These are phyloP conservation scores for Wallacemonas sp. DNA, from an alignment of 208 protist species.

Conservation along the genomic window DNA sequence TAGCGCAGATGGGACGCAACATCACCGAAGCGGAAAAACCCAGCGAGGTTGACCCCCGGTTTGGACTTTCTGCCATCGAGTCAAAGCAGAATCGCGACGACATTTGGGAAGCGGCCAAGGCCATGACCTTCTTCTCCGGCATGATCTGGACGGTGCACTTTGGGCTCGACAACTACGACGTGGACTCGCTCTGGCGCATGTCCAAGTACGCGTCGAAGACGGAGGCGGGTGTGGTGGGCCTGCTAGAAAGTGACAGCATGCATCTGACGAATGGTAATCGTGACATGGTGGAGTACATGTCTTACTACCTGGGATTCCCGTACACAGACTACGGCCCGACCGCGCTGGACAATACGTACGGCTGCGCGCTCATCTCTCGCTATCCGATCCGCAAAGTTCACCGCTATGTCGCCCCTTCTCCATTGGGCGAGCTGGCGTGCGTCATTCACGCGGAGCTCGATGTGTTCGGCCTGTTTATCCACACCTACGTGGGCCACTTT, in stretches of 20 bases:
- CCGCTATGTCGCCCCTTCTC: constrained; percentile 77
- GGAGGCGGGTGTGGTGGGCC: constrained; percentile 54
- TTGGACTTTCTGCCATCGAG: constrained; percentile 20
- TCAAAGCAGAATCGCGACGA: constrained; percentile 27
- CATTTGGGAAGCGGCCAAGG: constrained; percentile 63
- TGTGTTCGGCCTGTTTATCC: constrained; percentile 55
- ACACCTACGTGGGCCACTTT: constrained; percentile 82
- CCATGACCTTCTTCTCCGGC: constrained; percentile 74
- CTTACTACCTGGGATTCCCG: constrained; percentile 70
- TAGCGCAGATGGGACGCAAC: constrained; percentile 42
- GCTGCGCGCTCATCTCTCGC: constrained; percentile 75
- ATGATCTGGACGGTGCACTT: constrained; percentile 87
- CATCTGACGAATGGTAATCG: constrained; percentile 71
- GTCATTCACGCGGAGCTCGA: constrained; percentile 71
- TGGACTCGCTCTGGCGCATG: constrained; percentile 66
- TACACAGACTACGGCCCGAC: constrained; percentile 83
- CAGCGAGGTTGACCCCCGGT: constrained; percentile 21
- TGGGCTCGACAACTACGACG: constrained; percentile 74
- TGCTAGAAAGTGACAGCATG: constrained; percentile 81
- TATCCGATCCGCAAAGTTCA: constrained; percentile 62
- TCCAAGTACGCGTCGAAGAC: constrained; percentile 39
- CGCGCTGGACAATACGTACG: constrained; percentile 78
- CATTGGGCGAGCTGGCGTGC: constrained; percentile 73
- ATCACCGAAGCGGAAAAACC: constrained; percentile 26
- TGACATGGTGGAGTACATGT: constrained; percentile 75